phyloP scores from a whole-genome alignment of 2,329 filamentous ascomycete species.

The Rasamsonia emersonii region DNA sequence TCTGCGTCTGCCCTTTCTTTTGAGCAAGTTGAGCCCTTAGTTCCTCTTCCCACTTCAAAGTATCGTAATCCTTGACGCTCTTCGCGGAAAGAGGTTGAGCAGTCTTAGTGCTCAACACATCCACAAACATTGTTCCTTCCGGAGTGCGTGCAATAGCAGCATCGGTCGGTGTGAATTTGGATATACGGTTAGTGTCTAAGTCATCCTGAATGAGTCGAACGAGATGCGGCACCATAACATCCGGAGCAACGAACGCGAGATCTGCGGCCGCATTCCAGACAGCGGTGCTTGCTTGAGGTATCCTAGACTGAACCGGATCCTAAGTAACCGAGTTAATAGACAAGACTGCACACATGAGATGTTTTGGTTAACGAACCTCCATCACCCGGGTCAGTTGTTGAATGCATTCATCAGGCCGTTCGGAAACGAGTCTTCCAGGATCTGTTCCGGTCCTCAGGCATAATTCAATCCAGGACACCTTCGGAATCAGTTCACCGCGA shows the following conservation, averaged over 20 bases:
- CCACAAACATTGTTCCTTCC: slow-evolving; percentile 79
- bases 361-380: slow-evolving; percentile 41
- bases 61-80: slow-evolving; percentile 91
- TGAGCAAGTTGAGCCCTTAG: slow-evolving; percentile 76
- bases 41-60: slow-evolving; percentile 94
- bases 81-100: slow-evolving; percentile 66
- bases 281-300: slow-evolving; percentile 47
- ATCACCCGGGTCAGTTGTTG: slow-evolving; percentile 53
- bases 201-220: slow-evolving; percentile 66
- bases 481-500: slow-evolving; percentile 67
- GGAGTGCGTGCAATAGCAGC: slow-evolving; percentile 88
- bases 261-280: slow-evolving; percentile 82
- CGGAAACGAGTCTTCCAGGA: slow-evolving; percentile 66
- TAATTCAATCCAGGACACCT: slow-evolving; percentile 78
- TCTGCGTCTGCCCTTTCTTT: slow-evolving; percentile 76
- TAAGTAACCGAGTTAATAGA: no score
- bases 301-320: slow-evolving; percentile 26
- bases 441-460: slow-evolving; percentile 74
- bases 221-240: slow-evolving; percentile 66
- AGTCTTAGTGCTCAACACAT: slow-evolving; percentile 79
- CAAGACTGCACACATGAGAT: no score
- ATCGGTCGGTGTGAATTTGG: slow-evolving; percentile 72
- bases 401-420: slow-evolving; percentile 57
- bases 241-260: slow-evolving; percentile 85
- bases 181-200: slow-evolving; percentile 60